Evolutionary conservation across 257 asterid genomes (phyloP).

Genomic region (Plantago major): DNA sequence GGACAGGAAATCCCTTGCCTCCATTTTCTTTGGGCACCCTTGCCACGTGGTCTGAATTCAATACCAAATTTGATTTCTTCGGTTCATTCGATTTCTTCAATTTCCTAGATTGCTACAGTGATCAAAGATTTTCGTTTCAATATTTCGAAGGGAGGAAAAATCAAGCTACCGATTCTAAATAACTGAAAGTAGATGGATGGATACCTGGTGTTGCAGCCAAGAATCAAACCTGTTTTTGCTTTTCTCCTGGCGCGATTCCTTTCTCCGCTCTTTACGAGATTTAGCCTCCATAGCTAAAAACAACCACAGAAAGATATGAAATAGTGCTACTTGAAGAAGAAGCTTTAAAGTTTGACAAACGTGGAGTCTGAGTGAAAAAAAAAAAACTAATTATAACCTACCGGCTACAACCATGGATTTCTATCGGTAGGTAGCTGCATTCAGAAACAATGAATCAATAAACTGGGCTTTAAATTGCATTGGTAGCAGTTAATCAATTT

Average conservation of each 20-base stretch:
- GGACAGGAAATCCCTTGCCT: background rate
- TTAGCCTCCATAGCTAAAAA: slow-evolving; percentile 7
- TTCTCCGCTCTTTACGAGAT: slow-evolving; percentile 57
- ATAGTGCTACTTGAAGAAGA: background rate
- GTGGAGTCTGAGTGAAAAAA: no score
- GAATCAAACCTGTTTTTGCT: slow-evolving; percentile 59
- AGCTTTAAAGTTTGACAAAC: no score
- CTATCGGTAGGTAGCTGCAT: no score
- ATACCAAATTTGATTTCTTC: slow-evolving; percentile 1
- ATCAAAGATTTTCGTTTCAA: slow-evolving; percentile 4
- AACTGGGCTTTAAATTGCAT: no score
- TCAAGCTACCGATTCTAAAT: background rate
- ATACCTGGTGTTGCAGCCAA: slow-evolving; percentile 59
- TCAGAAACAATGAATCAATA: no score
- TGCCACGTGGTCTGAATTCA: slow-evolving; percentile 9
- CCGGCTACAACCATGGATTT: no score
- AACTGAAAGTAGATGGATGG: background rate
- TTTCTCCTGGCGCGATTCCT: slow-evolving; percentile 54
- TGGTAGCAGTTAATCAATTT: no score
- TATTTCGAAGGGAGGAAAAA: background rate
- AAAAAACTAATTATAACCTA: no score
- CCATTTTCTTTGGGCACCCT: slow-evolving; percentile 18
- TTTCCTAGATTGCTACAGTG: slow-evolving; percentile 30
- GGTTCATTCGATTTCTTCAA: slow-evolving; percentile 12
- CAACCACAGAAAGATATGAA: background rate